phyloP scores from a whole-genome alignment of 75 land plant species.

The Cryptomeria japonica region DNA sequence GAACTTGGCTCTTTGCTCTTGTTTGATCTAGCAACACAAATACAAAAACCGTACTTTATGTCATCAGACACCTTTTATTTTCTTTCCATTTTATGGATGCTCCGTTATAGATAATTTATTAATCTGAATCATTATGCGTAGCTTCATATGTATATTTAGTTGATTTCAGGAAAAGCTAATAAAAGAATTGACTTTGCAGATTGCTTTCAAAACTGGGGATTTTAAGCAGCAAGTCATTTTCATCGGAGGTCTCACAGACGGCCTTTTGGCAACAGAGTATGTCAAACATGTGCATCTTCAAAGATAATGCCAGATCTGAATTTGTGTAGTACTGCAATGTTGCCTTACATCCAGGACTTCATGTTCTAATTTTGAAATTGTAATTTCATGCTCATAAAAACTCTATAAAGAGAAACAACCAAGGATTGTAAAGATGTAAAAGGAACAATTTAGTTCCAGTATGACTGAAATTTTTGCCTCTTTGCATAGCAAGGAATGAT shows the following conservation, averaged over 20 bases:
- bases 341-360: neutral
- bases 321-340: neutral
- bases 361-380: neutral
- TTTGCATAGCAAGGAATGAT: neutral
- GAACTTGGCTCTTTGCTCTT: neutral
- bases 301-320: neutral
- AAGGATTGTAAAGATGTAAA: neutral
- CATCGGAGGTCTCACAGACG: conserved; percentile 97
- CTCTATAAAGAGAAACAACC: neutral
- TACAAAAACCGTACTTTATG: neutral
- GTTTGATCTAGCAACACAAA: neutral
- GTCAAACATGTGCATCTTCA: conserved; percentile 9
- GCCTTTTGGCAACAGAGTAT: conserved; percentile 95
- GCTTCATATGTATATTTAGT: neutral
- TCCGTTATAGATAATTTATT: neutral
- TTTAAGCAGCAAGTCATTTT: conserved; percentile 94
- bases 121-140: too few species aligned
- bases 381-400: neutral
- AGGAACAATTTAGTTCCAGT: neutral
- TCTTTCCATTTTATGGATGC: neutral
- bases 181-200: conserved; percentile 42
- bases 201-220: conserved; percentile 91
- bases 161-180: neutral
- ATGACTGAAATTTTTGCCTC: neutral
- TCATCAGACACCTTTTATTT: neutral